Evolutionary conservation across 78 protist genomes (phyloP), one percentile per base, ranked within the genome.

Genomic region (Anaeramoeba flamelloides): DNA sequence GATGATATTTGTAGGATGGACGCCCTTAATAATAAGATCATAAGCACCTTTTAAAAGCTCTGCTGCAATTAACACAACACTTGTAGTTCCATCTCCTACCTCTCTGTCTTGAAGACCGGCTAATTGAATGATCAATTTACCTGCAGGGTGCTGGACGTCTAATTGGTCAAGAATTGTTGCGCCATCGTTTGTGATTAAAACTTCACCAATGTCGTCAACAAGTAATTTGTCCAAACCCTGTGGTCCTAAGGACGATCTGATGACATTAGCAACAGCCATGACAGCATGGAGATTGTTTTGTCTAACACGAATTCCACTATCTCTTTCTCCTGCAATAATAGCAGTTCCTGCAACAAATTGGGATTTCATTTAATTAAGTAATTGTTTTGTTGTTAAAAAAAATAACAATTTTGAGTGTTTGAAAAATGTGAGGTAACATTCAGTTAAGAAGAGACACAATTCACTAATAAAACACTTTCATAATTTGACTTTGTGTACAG

Each of bases 1-100:
- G 79, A 98, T 98, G 82, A 98, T 86, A n/a, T 90, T 77, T 2
- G 99, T 97, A 26, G 99, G 98, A 81, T 98, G 99, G 32, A 96
- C 89, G 76, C 88, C 81, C 31, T 86, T 81, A 86, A 84, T 81
- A 4, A 96, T 91, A 78, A 97, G 88, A 64, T 93, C 94, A 78
- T 92, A 89, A 30, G 98, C 98, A 26, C 90, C 91, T 40, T 38
- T 76, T 40, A 96, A 86, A 2, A 98, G 90, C 86, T 98, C 99
- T 0, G 99, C 93, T 26, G 99, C 99, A 0, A 95, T 31, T 36
- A 98, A 88, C 31, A 96, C 98, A 39, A 97, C 99, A 0, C 97
- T 88, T 0, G 99, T 98, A 4, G 99, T 98, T 30, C 98, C 98
- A 38, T 93, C 98, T 37, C 98, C 94, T 40, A 89, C 93, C 86